phyloP scores from a whole-genome alignment of 1,284 basidiomycete species.

The Cryptococcus sp. region DNA sequence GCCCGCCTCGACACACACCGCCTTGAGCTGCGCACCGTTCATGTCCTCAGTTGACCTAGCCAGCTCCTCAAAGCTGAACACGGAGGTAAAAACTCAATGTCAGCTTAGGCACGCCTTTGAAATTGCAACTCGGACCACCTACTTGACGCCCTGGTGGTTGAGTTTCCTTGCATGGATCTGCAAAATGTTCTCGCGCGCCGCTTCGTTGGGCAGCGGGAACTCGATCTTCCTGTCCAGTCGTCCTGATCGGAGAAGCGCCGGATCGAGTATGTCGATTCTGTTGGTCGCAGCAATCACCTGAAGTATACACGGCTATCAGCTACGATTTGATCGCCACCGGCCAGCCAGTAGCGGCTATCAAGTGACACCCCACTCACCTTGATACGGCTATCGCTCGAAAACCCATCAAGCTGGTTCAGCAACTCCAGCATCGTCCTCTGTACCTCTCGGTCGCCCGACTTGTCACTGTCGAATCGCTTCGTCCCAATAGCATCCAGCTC shows the following conservation, averaged over 20 bases:
- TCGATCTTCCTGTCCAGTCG: constrained; percentile 76
- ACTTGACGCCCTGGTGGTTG: constrained; percentile 60
- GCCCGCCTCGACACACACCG: constrained; percentile 93
- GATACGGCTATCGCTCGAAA: constrained; percentile 90
- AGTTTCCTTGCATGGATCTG: constrained; percentile 91
- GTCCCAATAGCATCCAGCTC: constrained; percentile 98
- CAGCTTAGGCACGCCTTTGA: background rate
- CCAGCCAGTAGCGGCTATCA: background rate
- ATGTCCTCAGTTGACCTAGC: constrained; percentile 73
- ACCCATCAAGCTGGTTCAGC: constrained; percentile 80
- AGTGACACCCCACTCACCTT: constrained; percentile 59
- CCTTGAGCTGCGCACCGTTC: constrained; percentile 66
- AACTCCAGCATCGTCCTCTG: constrained; percentile 99
- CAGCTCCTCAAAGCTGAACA: constrained; percentile 61
- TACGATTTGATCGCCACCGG: background rate
- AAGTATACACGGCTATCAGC: background rate
- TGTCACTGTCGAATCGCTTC: constrained; percentile 97
- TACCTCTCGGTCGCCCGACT: constrained; percentile 96
- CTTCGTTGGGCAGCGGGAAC: constrained; percentile 73
- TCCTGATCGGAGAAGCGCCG: constrained; percentile 69
- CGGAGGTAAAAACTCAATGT: background rate
- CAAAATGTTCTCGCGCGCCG: constrained; percentile 67
- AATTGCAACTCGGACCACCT: constrained; percentile 13
- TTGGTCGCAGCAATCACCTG: constrained; percentile 99
- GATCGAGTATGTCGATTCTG: constrained; percentile 94